Base-by-base conservation (phyloP, 106 monocot genomes). In the Allium cepa region DNA sequence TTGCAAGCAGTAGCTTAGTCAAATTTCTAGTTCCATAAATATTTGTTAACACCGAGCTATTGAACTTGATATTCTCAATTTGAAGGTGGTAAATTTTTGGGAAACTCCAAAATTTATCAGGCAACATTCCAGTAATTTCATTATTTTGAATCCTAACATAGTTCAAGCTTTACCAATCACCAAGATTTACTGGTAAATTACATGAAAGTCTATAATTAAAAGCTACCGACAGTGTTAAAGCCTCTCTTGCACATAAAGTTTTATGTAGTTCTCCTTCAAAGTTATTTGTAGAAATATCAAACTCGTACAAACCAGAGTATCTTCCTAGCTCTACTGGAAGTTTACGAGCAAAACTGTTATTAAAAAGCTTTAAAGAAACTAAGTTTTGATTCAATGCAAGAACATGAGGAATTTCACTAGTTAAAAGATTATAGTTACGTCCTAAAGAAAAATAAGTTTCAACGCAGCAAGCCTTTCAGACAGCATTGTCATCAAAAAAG, bases 131-230 rank as follows among this genome's bases (percentile, higher is more conserved):
- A 22, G 22, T 22, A 22, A 22, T 22, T 22, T 22, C 22, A 22
- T 22, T 22, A 1, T 22, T 3, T 18, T 1, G 0, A 22, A 87
- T 68, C 26, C 82, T 71, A 0, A 87, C 64, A 26, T 77, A 77
- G 3, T 47, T 48, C 14, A 87, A 64, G 53, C 66, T 74, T 27
- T 10, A 18, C 49, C 82, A 82, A 46, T 71, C 64, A 7, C 77
- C 79, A 16, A 77, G 80, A 59, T 51, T 77, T 57, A 11, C 49
- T 11, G 85, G 81, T 1, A 86, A 2, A 3, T 17, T 27, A 6
- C 85, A 81, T 45, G 78, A 69, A 50, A 87, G 61, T 46, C 56
- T 36, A 64, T 87, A 83, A 59, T 72, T 60, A 80, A 87, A 87
- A 10, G 69, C 69, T 6, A 83, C 22, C 22, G 83, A 75, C 10